Percentiles rank a stretch among this genome's conserved stretches.
These are phyloP conservation scores for Neoboletus magnificus DNA, from an alignment of 768 basidiomycete genomes.

Conservation along the genomic window DNA sequence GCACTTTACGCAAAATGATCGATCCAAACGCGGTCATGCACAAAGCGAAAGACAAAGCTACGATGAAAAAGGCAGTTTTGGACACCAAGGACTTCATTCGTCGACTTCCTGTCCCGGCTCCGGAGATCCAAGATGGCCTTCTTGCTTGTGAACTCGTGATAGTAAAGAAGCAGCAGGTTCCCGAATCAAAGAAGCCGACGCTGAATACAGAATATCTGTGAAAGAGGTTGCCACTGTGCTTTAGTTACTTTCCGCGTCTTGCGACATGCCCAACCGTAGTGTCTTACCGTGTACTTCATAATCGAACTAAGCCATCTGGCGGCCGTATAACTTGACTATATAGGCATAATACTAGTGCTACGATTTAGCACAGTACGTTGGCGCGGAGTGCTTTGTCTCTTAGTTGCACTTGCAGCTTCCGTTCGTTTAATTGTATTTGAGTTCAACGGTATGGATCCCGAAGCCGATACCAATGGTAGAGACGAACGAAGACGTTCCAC, in stretches of 20 bases:
- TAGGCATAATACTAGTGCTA: too few species aligned
- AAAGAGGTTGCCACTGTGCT: not conserved
- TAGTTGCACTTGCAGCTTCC: too few species aligned
- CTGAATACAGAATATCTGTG: slow-evolving; percentile 26
- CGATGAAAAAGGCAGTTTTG: slow-evolving; percentile 27
- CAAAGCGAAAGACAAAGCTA: slow-evolving; percentile 14
- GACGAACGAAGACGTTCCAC: too few species aligned
- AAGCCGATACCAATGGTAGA: too few species aligned
- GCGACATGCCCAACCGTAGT: too few species aligned
- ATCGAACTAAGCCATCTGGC: too few species aligned
- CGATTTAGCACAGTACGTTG: too few species aligned
- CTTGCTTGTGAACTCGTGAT: slow-evolving; percentile 36
- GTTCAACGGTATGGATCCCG: too few species aligned
- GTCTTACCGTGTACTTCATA: too few species aligned
- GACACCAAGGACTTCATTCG: slow-evolving; percentile 29
- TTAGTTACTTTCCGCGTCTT: slow-evolving; percentile 18
- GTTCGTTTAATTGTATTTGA: too few species aligned
- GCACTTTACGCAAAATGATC: slow-evolving; percentile 29
- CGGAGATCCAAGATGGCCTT: slow-evolving; percentile 27
- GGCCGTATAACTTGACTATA: too few species aligned
- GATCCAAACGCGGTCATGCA: slow-evolving; percentile 33
- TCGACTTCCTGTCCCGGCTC: slow-evolving; percentile 18
- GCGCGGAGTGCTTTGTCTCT: too few species aligned
- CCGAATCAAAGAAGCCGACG: slow-evolving; percentile 17
- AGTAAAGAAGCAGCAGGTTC: slow-evolving; percentile 1